Conservation (phyloP, 192 early-diverging fungal species). For the Umbelopsis sp. region DNA sequence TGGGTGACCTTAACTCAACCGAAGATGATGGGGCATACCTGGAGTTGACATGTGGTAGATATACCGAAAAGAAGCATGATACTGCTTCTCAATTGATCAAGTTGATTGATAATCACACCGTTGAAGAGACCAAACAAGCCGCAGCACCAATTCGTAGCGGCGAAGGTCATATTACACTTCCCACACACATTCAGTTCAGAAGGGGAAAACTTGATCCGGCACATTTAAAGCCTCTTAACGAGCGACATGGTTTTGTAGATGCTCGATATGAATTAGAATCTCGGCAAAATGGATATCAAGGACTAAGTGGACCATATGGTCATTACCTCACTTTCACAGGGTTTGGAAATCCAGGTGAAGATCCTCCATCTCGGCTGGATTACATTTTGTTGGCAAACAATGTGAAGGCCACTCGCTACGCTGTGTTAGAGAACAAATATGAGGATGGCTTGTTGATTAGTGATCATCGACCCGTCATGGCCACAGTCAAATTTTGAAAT, state of each 20-base stretch:
- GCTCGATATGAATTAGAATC: constrained; percentile 37
- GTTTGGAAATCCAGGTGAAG: constrained; percentile 28
- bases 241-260: constrained; percentile 27
- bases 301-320: constrained; percentile 39
- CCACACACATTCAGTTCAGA: constrained; percentile 31
- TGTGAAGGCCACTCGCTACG: constrained; percentile 25
- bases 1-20: constrained; percentile 39
- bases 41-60: constrained; percentile 25
- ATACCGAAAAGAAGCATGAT: neutral
- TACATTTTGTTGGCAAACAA: constrained; percentile 30
- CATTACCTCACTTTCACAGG: constrained; percentile 40
- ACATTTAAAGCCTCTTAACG: neutral
- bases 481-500: constrained; percentile 13
- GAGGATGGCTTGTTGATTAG: constrained; percentile 43
- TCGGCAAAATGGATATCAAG: neutral
- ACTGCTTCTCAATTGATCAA: constrained; percentile 17
- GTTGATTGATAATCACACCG: constrained; percentile 10
- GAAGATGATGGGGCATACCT: constrained; percentile 32
- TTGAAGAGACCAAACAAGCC: neutral
- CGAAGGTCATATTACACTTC: constrained; percentile 17
- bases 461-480: constrained; percentile 46
- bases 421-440: constrained; percentile 32
- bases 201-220: neutral
- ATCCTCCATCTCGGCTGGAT: constrained; percentile 31
- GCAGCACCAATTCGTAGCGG: constrained; percentile 14